Evolutionary conservation across 768 basidiomycete genomes (phyloP).

Genomic region (Suillus plorans): DNA sequence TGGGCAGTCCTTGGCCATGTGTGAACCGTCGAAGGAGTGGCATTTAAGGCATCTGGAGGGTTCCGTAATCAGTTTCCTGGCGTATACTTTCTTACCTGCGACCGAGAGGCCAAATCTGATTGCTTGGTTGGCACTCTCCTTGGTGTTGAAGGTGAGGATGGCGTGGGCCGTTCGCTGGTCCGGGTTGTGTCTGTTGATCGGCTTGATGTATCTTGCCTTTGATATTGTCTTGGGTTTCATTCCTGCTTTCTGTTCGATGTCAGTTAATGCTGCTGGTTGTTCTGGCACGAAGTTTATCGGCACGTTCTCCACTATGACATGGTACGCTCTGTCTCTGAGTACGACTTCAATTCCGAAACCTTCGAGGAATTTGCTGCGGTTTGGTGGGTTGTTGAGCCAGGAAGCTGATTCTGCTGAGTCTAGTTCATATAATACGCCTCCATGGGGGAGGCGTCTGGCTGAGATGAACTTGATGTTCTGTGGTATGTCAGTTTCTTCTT

Average conservation of each 20-base stretch:
- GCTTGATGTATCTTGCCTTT: constrained; percentile 27
- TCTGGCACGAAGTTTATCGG: constrained; percentile 17
- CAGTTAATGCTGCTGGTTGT: background rate
- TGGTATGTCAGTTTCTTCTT: background rate
- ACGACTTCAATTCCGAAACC: background rate
- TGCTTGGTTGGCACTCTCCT: constrained; percentile 24
- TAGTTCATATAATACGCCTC: constrained; percentile 17
- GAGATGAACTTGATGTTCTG: background rate
- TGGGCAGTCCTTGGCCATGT: too few relatives aligned
- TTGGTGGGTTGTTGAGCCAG: constrained; percentile 16
- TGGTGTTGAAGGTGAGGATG: constrained; percentile 19
- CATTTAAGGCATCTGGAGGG: too few relatives aligned
- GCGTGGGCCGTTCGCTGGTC: constrained; percentile 25
- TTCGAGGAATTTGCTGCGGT: constrained; percentile 9
- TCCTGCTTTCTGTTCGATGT: constrained; percentile 18
- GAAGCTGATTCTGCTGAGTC: constrained; percentile 4
- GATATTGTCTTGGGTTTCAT: constrained; percentile 9
- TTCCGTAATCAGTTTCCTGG: constrained; percentile 7
- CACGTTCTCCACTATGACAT: constrained; percentile 21
- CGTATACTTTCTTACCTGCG: constrained; percentile 12
- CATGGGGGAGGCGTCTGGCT: constrained; percentile 5
- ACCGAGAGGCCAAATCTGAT: constrained; percentile 20
- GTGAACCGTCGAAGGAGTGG: too few relatives aligned
- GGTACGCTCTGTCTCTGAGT: constrained; percentile 1
- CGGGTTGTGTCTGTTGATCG: constrained; percentile 1